phyloP scores from a whole-genome alignment of 768 basidiomycete genomes.

The Leccinum barrowsii region DNA sequence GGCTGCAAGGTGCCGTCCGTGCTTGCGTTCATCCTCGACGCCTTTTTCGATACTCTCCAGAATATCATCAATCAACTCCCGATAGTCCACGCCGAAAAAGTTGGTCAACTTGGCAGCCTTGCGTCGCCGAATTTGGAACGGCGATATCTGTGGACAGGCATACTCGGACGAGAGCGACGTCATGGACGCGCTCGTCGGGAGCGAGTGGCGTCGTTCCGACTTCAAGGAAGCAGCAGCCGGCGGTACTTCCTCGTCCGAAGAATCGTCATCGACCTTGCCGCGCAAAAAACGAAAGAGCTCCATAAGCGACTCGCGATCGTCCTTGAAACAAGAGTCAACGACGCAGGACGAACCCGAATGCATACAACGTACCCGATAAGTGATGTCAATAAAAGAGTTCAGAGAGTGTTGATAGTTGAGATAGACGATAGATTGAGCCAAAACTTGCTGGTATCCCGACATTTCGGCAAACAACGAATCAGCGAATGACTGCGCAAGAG shows the following conservation, averaged over 20 bases:
- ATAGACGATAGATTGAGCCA: slow-evolving; percentile 52
- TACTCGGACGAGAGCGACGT: slow-evolving; percentile 56
- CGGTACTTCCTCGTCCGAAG: slow-evolving; percentile 19
- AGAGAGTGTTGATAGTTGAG: slow-evolving; percentile 77
- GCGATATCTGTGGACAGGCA: slow-evolving; percentile 34
- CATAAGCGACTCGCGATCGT: slow-evolving; percentile 69
- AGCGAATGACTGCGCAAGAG: slow-evolving; percentile 17
- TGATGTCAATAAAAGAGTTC: slow-evolving; percentile 75
- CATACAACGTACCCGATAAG: slow-evolving; percentile 62
- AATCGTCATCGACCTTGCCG: slow-evolving; percentile 20
- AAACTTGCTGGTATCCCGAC: slow-evolving; percentile 14
- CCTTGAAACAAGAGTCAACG: slow-evolving; percentile 39
- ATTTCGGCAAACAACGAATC: slow-evolving; percentile 19
- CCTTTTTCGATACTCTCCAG: slow-evolving; percentile 78
- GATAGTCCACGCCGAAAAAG: slow-evolving; percentile 87
- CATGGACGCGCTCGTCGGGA: slow-evolving; percentile 62
- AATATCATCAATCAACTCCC: slow-evolving; percentile 71
- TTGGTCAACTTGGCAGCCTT: slow-evolving; percentile 80
- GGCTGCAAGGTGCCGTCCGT: slow-evolving; percentile 54
- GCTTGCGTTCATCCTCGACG: slow-evolving; percentile 63
- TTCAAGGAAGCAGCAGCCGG: slow-evolving; percentile 39
- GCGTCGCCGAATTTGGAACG: slow-evolving; percentile 68
- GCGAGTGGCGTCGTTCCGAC: slow-evolving; percentile 66
- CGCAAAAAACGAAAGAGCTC: slow-evolving; percentile 71
- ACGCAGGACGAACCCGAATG: slow-evolving; percentile 1